Conservation (phyloP, 208 protist genomes). For the Wallacemonas sp. region DNA sequence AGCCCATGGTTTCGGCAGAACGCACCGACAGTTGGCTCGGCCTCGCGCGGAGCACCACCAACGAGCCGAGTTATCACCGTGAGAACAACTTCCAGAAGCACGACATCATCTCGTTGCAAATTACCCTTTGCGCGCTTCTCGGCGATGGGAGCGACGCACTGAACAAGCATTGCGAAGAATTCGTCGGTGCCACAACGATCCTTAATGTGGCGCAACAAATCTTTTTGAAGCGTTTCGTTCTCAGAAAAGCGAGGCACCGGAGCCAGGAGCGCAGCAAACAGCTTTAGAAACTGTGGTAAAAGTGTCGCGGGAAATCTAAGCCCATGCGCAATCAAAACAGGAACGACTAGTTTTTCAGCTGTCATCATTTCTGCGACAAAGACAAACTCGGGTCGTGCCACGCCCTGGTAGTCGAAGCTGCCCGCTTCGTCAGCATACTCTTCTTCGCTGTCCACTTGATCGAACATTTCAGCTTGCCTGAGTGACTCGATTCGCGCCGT, state of each 20-base stretch:
- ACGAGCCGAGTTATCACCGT: slow-evolving; percentile 63
- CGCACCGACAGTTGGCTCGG: slow-evolving; percentile 52
- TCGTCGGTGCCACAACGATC: slow-evolving; percentile 74
- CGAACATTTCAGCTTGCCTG: slow-evolving; percentile 51
- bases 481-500: slow-evolving; percentile 56
- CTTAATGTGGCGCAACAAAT: slow-evolving; percentile 62
- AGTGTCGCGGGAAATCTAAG: slow-evolving; percentile 65
- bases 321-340: slow-evolving; percentile 74
- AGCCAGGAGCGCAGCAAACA: slow-evolving; percentile 63
- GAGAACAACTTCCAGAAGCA: slow-evolving; percentile 80
- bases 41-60: slow-evolving; percentile 31
- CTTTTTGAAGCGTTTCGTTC: slow-evolving; percentile 55
- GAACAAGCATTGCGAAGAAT: slow-evolving; percentile 77
- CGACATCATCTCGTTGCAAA: slow-evolving; percentile 53
- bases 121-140: slow-evolving; percentile 50
- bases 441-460: slow-evolving; percentile 37
- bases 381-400: slow-evolving; percentile 54
- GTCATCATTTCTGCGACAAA: slow-evolving; percentile 81
- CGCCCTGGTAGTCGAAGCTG: slow-evolving; percentile 19
- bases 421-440: slow-evolving; percentile 29
- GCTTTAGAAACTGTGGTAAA: slow-evolving; percentile 80
- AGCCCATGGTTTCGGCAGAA: slow-evolving; percentile 84
- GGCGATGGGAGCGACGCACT: slow-evolving; percentile 75
- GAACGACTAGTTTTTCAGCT: slow-evolving; percentile 78
- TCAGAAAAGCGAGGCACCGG: slow-evolving; percentile 63